Evolutionary conservation across 176 grass and related monocot genomes (phyloP), one percentile per base, ranked within the genome.

Genomic region (Oryza glumipatula): DNA sequence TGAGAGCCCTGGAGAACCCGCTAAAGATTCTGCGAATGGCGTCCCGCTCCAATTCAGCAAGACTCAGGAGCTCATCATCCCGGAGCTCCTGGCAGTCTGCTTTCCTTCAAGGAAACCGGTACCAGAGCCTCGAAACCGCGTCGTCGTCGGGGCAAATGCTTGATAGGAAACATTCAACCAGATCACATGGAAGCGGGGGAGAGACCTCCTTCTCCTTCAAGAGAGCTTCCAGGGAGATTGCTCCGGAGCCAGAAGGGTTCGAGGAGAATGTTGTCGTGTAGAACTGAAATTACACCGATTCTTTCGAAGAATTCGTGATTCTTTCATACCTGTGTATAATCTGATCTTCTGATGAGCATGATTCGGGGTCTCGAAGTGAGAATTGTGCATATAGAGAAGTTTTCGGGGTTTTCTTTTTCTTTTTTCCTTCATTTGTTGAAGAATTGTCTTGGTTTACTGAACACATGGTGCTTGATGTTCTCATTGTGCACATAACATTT

Each of bases 1-100:
- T 99, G 70, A 90, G 81, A 82, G 96, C 93, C 10, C 73, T 99
- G 17, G 88, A 99, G 86, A 96, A 80, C 61, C 96, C 96, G 22
- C 81, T 92, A 19, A 93, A 82, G 72, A 83, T 99, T 14, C 88
- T 88, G 19, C 89, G 91, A 63, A 81, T 75, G 32, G 82, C 76
- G 23, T 86, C 76, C 16, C 70, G 65, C 7, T 85, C 84, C 46
- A 82, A 49, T 74, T 92, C 92, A 0, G 76, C 80, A 46, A 81
- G 92, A 19, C 74, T 92, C 11, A 65, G 77, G 67, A 91, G 80
- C 51, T 69, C 90, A 68, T 99, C 96, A 54, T 92, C 78, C 32
- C 86, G 88, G 19, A 90, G 93, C 70, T 99, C 96, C 0, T 98
- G 95, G 95, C 92, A 84, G 33, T 87, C 88, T 36, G 79, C 80